phyloP scores from a whole-genome alignment of 208 protist genomes.

The Strigomonas culicis region DNA sequence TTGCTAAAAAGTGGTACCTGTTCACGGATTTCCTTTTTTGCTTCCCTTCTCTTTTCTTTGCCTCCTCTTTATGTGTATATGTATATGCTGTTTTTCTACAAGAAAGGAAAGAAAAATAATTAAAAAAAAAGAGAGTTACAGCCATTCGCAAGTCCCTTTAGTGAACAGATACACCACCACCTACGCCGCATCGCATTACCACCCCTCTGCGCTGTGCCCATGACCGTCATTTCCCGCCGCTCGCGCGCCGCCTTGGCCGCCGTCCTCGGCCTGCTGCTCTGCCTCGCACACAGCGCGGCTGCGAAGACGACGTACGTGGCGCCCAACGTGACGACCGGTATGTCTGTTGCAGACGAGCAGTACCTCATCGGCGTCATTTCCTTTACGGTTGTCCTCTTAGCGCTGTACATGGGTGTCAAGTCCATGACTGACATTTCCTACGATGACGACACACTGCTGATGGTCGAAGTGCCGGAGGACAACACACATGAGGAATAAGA shows the following conservation, averaged over 20 bases:
- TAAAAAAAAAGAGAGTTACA: constrained; percentile 8
- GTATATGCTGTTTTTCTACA: constrained; percentile 3
- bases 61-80: constrained; percentile 14
- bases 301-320: constrained; percentile 40
- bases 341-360: constrained; percentile 43
- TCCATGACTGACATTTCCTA: constrained; percentile 78
- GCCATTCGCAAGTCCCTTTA: no score
- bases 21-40: neutral
- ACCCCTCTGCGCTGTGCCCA: neutral
- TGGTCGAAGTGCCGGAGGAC: constrained; percentile 84
- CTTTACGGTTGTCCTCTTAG: constrained; percentile 48
- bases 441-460: constrained; percentile 80
- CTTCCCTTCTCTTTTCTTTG: constrained; percentile 1
- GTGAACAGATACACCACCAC: neutral
- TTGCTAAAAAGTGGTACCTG: constrained; percentile 2
- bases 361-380: constrained; percentile 81
- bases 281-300: neutral
- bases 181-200: neutral
- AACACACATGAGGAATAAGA: constrained; percentile 38
- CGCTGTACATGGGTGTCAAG: constrained; percentile 49
- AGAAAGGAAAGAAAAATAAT: neutral
- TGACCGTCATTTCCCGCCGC: neutral
- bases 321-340: constrained; percentile 24
- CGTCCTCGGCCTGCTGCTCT: neutral
- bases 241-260: constrained; percentile 11